Evolutionary conservation across 495 filamentous ascomycete genomes (phyloP).

Genomic region (Podospora pseudocomata): DNA sequence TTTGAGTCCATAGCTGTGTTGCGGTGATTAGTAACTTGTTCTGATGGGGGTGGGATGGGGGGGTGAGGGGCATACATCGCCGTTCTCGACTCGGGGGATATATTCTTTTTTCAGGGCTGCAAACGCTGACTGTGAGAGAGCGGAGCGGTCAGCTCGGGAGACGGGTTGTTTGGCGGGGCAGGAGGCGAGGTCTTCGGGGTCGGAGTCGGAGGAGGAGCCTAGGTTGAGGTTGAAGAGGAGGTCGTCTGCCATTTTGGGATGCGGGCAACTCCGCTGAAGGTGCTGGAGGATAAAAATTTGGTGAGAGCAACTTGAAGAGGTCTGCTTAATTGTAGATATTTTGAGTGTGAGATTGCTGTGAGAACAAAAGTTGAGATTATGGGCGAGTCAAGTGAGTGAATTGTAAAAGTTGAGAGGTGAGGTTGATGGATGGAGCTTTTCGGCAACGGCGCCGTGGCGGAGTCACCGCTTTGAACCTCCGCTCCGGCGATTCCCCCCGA

Average conservation of each 20-base stretch:
- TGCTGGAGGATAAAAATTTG: background rate
- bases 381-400: background rate
- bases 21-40: background rate
- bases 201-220: slow-evolving; percentile 31
- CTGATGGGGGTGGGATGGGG: background rate
- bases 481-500: background rate
- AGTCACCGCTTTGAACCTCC: background rate
- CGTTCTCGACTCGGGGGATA: slow-evolving; percentile 43
- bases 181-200: slow-evolving; percentile 11
- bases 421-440: background rate
- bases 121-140: slow-evolving; percentile 44
- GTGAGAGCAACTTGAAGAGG: background rate
- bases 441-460: background rate
- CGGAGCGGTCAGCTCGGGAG: slow-evolving; percentile 35
- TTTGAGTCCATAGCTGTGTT: background rate
- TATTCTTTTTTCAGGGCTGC: slow-evolving; percentile 38
- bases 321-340: background rate
- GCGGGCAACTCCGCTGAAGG: no score
- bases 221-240: slow-evolving; percentile 42
- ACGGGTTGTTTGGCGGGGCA: slow-evolving; percentile 8
- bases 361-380: background rate
- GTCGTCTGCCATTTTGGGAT: slow-evolving; percentile 20
- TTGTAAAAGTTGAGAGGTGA: background rate
- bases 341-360: background rate
- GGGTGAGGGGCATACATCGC: slow-evolving; percentile 33